phyloP scores from a whole-genome alignment of 2,329 filamentous ascomycete genomes.

The Basipetospora chlamydospora region DNA sequence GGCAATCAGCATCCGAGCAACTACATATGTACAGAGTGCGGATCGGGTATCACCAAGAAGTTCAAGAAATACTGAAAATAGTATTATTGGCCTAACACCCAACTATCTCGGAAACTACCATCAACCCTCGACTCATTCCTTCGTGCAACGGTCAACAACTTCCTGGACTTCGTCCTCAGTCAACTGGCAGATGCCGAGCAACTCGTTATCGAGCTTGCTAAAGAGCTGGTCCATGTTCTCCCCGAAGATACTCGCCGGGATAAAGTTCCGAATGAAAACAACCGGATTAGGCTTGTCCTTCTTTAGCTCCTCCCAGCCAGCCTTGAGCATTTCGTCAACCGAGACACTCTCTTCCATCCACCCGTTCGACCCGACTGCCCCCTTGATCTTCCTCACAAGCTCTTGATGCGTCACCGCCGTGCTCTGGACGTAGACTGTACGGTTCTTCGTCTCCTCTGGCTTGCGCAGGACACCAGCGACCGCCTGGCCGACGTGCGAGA shows the following conservation, averaged over 20 bases:
- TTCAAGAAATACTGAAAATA: too few species aligned
- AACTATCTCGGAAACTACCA: neutral
- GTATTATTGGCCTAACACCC: too few species aligned
- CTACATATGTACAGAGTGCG: too few species aligned
- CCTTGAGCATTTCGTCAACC: too few species aligned
- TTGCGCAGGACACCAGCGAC: conserved; percentile 33
- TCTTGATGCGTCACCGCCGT: conserved; percentile 29
- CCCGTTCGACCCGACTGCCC: conserved; percentile 26
- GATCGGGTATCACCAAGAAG: too few species aligned
- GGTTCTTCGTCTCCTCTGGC: conserved; percentile 38
- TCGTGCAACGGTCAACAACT: neutral
- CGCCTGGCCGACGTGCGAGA: conserved; percentile 29
- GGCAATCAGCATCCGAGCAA: too few species aligned
- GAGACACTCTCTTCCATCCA: neutral
- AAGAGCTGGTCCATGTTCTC: conserved; percentile 18
- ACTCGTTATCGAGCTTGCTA: conserved; percentile 24
- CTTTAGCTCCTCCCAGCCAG: conserved; percentile 1
- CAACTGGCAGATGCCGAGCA: conserved; percentile 28
- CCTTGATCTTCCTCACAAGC: conserved; percentile 30
- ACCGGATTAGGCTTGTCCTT: neutral
- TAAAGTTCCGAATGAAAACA: neutral
- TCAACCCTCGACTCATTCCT: neutral
- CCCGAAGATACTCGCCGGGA: conserved; percentile 14
- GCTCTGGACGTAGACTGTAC: conserved; percentile 29
- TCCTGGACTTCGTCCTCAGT: conserved; percentile 21